phyloP scores from a whole-genome alignment of 371 early-diverging fungal genomes.

The Lichtheimia hyalospora region DNA sequence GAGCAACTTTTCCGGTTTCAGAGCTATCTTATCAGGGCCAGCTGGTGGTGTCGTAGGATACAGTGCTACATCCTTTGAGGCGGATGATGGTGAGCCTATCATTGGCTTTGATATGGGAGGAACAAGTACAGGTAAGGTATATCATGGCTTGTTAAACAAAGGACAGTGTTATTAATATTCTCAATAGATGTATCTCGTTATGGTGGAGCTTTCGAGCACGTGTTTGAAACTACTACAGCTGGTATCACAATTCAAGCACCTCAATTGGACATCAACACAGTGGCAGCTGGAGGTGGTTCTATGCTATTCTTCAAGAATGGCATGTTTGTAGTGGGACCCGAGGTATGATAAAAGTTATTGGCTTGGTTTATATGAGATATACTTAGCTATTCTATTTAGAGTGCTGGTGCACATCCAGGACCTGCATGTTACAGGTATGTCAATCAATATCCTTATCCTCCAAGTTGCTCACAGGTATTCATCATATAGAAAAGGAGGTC shows the following conservation, averaged over 20 bases:
- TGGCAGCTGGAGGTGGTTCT: conserved; percentile 97
- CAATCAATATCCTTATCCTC: no score
- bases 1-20: conserved; percentile 79
- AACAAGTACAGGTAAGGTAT: conserved; percentile 70
- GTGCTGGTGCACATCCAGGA: conserved; percentile 95
- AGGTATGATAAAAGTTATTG: conserved; percentile 37
- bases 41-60: conserved; percentile 96
- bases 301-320: conserved; percentile 90
- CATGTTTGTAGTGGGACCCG: conserved; percentile 93
- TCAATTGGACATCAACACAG: conserved; percentile 93
- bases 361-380: not conserved
- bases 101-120: conserved; percentile 98
- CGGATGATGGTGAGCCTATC: conserved; percentile 59
- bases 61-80: conserved; percentile 77
- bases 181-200: conserved; percentile 85
- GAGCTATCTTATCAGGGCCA: conserved; percentile 93
- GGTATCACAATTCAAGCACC: conserved; percentile 95
- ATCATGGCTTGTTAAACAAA: not conserved
- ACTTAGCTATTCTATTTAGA: conserved; percentile 31
- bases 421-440: conserved; percentile 78
- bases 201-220: conserved; percentile 89
- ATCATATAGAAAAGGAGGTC: conserved; percentile 86
- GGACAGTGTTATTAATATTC: no score
- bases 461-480: no score
- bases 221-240: conserved; percentile 92